Evolutionary conservation across 2,329 filamentous ascomycete species (phyloP).

Genomic region (Microcyclospora pomicola): DNA sequence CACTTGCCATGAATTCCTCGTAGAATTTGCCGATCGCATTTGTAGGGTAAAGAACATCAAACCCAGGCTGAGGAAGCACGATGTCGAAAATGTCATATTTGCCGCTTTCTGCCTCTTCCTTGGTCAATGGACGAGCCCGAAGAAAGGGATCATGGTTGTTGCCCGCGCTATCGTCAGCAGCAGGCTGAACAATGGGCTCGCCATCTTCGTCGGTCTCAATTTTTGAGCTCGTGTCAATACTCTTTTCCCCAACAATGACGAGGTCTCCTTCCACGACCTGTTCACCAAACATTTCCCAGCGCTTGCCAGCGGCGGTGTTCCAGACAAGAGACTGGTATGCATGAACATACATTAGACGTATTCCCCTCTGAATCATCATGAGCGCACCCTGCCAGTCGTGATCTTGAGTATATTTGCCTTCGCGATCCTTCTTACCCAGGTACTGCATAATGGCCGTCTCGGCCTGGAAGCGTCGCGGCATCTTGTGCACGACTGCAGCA

Average conservation of each 20-base stretch:
- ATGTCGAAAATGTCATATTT: slow-evolving; percentile 73
- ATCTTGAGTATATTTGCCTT: slow-evolving; percentile 34
- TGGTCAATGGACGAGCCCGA: slow-evolving; percentile 59
- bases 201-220: slow-evolving; percentile 44
- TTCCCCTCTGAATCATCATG: slow-evolving; percentile 61
- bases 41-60: slow-evolving; percentile 70
- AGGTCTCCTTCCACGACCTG: slow-evolving; percentile 75
- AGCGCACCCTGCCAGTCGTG: slow-evolving; percentile 73
- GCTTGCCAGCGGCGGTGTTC: slow-evolving; percentile 72
- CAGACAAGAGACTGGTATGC: slow-evolving; percentile 92
- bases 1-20: slow-evolving; percentile 67
- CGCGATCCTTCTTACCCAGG: slow-evolving; percentile 38
- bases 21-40: slow-evolving; percentile 82
- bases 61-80: slow-evolving; percentile 85
- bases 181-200: slow-evolving; percentile 50
- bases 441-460: slow-evolving; percentile 69
- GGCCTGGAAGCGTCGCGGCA: slow-evolving; percentile 71
- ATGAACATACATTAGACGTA: slow-evolving; percentile 90
- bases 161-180: slow-evolving; percentile 40
- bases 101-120: slow-evolving; percentile 64
- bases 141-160: slow-evolving; percentile 43
- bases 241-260: slow-evolving; percentile 50
- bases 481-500: slow-evolving; percentile 46
- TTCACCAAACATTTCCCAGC: slow-evolving; percentile 62
- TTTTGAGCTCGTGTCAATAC: slow-evolving; percentile 18